These are phyloP conservation scores for Fusarium sp. DNA, from an alignment of 2,329 filamentous ascomycete species.

Conservation along the genomic window DNA sequence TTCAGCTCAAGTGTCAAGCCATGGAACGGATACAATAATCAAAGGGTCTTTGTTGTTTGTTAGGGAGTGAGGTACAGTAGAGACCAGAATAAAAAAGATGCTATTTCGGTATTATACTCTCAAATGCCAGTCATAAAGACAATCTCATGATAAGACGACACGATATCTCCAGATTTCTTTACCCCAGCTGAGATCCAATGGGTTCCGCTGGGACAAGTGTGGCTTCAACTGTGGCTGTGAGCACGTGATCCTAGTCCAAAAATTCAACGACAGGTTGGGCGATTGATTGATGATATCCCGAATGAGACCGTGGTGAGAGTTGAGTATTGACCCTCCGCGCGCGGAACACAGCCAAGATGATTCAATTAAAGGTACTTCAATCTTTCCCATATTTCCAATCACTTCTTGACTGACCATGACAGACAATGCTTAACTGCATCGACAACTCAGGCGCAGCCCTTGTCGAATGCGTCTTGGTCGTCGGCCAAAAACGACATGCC, in stretches of 20 bases:
- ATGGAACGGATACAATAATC: neutral
- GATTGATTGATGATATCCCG: slow-evolving; percentile 30
- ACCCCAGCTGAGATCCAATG: neutral
- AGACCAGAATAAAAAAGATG: neutral
- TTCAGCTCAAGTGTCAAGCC: neutral
- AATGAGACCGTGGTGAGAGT: slow-evolving; percentile 33
- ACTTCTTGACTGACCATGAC: slow-evolving; percentile 28
- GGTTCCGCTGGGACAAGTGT: neutral
- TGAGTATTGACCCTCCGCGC: slow-evolving; percentile 38
- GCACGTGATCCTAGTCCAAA: slow-evolving; percentile 44
- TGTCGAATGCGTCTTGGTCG: slow-evolving; percentile 93
- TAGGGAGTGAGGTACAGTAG: too few relatives aligned
- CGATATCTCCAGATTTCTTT: neutral
- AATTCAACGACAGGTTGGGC: slow-evolving; percentile 36
- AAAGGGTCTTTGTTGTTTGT: neutral
- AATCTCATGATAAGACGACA: neutral
- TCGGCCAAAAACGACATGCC: slow-evolving; percentile 89
- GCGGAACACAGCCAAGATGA: slow-evolving; percentile 70
- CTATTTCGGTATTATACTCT: rapidly evolving
- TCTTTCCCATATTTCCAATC: rapidly evolving
- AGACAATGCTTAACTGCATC: slow-evolving; percentile 99
- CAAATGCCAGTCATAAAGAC: neutral
- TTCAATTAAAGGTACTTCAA: slow-evolving; percentile 80
- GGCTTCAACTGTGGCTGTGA: slow-evolving; percentile 29
- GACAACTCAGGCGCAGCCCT: slow-evolving; percentile 98